Evolutionary conservation across 1,139 yeast species (phyloP), one percentile per base, ranked within the genome.

Genomic region (Blastobotrys arbuscula): DNA sequence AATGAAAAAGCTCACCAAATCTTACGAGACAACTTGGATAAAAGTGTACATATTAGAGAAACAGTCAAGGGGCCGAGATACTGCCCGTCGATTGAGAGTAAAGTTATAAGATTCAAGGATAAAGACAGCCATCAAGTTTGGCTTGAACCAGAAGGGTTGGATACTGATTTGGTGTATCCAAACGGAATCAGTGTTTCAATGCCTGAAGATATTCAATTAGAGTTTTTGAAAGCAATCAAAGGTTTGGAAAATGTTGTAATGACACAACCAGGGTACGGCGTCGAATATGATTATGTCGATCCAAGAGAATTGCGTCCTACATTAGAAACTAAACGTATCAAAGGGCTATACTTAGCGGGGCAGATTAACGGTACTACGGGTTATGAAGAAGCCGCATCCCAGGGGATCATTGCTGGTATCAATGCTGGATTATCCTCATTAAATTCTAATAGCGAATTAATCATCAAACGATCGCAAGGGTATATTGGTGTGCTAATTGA

Each of bases 321-420:
- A 0, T 67, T 94, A 42, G 96, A 92, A 63, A 88, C 97, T 0
- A 89, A 87, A 60, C 67, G 79, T 5, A 81, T 94, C 1, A 70
- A 75, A 16, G 97, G 97, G 0, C 69, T 94, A 39, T 94, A 71
- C 61, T 72, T 94, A 47, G 99, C 98, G 0, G 99, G 99, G 1
- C 99, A 94, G 67, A 94, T 94, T 39, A 94, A 94, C 63, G 99
- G 99, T 40, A 94, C 99, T 1, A 94, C 99, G 0, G 99, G 99
- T 0, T 94, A 94, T 60, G 99, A 94, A 68, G 99, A 94, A 64
- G 99, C 99, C 0, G 96, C 97, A 1, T 83, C 97, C 0, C 98
- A 92, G 63, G 99, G 99, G 1, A 76, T 90, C 50, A 70, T 94
- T 44, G 98, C 99, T 1, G 99, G 99, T 6, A 84, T 90, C 36